Base-by-base conservation (phyloP, 169 alveolate species). In the Babesia ovis region DNA sequence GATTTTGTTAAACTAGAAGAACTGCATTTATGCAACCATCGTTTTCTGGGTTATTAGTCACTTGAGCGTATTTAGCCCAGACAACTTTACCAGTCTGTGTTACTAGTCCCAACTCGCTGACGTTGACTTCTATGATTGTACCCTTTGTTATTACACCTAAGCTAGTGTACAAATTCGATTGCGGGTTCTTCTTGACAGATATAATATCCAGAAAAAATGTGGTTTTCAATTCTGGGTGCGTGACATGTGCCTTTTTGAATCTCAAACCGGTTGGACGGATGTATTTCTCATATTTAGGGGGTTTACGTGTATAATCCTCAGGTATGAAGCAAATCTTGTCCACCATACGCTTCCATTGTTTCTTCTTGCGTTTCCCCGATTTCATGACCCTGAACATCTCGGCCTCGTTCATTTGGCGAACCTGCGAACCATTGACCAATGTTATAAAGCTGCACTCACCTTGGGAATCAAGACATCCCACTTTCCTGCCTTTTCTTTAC, bases 1-100 rank as follows among this genome's bases (percentile, higher is more conserved):
- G n/a, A n/a, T n/a, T 9, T 31, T 8, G 16, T 25, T 9, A 98
- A 61, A 97, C 99, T 54, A 98, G 95, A 61, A 98, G 92, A 16
- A 97, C 97, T 18, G 99, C 98, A 84, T 98, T 98, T 81, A 98
- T 98, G 87, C 99, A 98, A 23, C 99, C 99, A 89, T 98, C 99
- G 50, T 94, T 91, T 86, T 98, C 99, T 20, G 99, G 99, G 85
- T 98, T 98, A 90, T 98, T 98, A 8, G 99, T 97, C 35, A 98
- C 99, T 84, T 98, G 98, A 0, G 99, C 99, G 83, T 97, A 97
- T 85, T 96, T 95, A 57, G 99, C 99, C 99, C 99, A 98, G 31
- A 98, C 97, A 23, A 98, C 99, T 80, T 98, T 97, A 58, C 99
- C 99, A 20, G 99, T 95, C 74, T 95, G 98, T 29, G 99, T 98